Evolutionary conservation across 176 grass and related monocot genomes (phyloP), one percentile per base, ranked within the genome.

Genomic region (Avena insularis): DNA sequence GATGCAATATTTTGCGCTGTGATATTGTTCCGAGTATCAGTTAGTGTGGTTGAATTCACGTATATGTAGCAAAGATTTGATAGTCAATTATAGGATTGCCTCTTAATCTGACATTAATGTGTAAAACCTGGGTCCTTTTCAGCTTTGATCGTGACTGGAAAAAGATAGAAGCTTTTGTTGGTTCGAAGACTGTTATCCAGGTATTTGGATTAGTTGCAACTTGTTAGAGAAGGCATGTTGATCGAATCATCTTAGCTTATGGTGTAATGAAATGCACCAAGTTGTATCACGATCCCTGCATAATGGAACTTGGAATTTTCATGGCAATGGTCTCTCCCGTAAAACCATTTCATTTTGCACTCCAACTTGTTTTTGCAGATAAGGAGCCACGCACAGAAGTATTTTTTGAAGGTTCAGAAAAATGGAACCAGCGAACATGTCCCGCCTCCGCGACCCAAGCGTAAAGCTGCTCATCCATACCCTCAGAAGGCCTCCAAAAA

Each of bases 381-480:
- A 90, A 93, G 97, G 74, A 99, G 97, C 82, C 97, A 99, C 78
- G 94, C 94, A 55, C 97, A 99, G 77, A 99, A 99, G 71, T 99
- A 99, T 51, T 96, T 99, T 90, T 54, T 99, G 87, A 99, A 96
- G 83, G 97, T 99, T 88, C 97, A 99, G 88, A 99, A 99, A 86
- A 99, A 91, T 88, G 97, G 97, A 72, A 94, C 97, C 43, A 90
- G 87, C 25, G 97, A 94, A 49, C 97, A 99, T 90, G 91, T 99
- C 21, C 97, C 97, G 25, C 97, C 97, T 86, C 97, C 97, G 10
- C 89, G 97, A 59, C 97, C 97, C 62, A 99, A 99, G 87, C 94
- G 97, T 68, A 99, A 99, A 99, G 94, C 97, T 50, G 92, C 91
- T 63, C 97, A 94, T 91, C 97, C 97, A 53, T 99, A 99, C 88